A percentile compares a stretch with the other conserved stretches of the same genome.
phyloP scores from a whole-genome alignment of 225 moss, liverwort and hornwort genomes.

The Marchantia polymorpha region DNA sequence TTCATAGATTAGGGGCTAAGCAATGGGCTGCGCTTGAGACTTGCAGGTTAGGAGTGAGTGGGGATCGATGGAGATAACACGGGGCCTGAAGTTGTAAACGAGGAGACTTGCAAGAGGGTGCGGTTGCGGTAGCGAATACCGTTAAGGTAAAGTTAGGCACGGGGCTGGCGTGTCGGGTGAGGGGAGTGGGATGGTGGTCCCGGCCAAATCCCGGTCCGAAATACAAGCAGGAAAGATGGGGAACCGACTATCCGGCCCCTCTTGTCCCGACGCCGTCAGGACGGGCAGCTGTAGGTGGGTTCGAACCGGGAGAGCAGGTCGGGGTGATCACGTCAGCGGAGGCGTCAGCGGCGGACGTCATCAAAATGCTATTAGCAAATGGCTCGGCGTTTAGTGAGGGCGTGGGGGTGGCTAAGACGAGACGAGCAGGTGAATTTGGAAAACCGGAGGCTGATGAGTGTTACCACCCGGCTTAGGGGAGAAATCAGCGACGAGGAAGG shows the following conservation, averaged over 20 bases:
- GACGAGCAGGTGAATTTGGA: neutral
- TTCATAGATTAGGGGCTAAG: too few relatives aligned
- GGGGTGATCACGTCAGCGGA: neutral
- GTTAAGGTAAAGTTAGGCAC: neutral
- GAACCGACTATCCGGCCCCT: neutral
- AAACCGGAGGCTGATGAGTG: neutral
- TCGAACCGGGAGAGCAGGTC: neutral
- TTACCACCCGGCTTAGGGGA: neutral
- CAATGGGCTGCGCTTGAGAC: too few relatives aligned
- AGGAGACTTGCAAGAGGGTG: neutral
- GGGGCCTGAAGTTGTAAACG: neutral
- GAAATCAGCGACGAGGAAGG: slow-evolving; percentile 1
- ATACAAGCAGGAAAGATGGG: neutral
- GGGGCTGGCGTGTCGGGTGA: slow-evolving; percentile 2
- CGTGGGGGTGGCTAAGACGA: neutral
- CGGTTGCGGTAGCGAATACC: neutral
- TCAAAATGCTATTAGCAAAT: neutral
- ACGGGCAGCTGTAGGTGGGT: neutral
- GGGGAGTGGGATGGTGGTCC: slow-evolving; percentile 3
- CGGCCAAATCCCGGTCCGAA: slow-evolving; percentile 13
- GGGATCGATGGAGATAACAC: too few relatives aligned
- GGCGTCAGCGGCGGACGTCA: neutral
- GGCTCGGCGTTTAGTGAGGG: neutral
- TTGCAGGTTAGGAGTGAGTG: too few relatives aligned
- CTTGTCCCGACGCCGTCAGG: neutral